Base-by-base conservation (phyloP, 805 yeast species). In the Metschnikowia kunwiensis region DNA sequence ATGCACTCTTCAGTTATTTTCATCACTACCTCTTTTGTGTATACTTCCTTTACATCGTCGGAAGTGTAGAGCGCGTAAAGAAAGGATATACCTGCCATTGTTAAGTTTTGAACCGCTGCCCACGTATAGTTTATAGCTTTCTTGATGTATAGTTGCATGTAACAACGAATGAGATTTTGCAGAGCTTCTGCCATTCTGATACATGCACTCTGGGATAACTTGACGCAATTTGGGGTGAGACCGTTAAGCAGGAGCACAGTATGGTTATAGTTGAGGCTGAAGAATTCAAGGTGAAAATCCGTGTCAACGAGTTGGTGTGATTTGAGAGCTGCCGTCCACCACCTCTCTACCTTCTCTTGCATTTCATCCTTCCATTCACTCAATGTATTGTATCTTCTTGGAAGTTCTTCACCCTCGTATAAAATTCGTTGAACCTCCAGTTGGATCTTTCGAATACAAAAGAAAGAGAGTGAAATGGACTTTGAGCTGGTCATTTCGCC, bases 71-170 rank as follows among this genome's bases (percentile, higher is more conserved):
- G 68, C 1, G 88, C 75, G 54, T 84, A 87, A 28, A 88, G 64
- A 49, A 78, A 87, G 1, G 95, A 82, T 18, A 91, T 82, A 1
- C 95, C 94, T 0, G 95, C 89, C 83, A 85, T 82, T 55, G 86
- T 86, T 36, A 86, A 65, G 54, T 86, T 87, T 57, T 87, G 95
- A 3, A 86, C 89, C 0, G 94, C 93, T 2, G 88, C 89, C 96
- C 96, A 88, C 0, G 96, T 86, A 58, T 85, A 88, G 57, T 86
- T 86, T 42, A 87, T 72, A 30, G 75, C 67, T 49, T 74, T 75
- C 19, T 69, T 69, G n/a, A 65, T 57, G 47, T 73, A 75, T 24
- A 88, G 61, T 34, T 73, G 74, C 32, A 72, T 63, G 55, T 85
- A 88, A 20, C 80, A 72, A 22, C 68, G 62, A 35, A 87, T 80